phyloP scores from a whole-genome alignment of 1,139 yeast species.

The Hanseniaspora gamundiae region DNA sequence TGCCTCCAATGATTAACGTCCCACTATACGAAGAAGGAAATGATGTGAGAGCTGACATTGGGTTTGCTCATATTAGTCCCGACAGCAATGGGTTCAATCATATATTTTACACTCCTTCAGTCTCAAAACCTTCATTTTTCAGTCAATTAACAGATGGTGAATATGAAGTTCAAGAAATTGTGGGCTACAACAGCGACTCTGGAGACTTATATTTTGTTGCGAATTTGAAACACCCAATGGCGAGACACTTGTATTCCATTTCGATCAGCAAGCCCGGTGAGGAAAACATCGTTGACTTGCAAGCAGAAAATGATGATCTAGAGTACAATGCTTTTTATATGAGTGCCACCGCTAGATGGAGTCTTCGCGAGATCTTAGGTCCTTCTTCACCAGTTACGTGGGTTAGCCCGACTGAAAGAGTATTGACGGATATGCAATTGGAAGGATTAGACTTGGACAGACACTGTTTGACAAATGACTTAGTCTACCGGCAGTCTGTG shows the following conservation, averaged over 20 bases:
- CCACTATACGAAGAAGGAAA: slow-evolving; percentile 12
- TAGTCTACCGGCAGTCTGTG: slow-evolving; percentile 8
- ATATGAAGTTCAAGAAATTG: slow-evolving; percentile 58
- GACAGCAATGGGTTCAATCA: slow-evolving; percentile 49
- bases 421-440: background rate
- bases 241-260: slow-evolving; percentile 45
- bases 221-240: slow-evolving; percentile 42
- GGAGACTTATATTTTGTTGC: slow-evolving; percentile 51
- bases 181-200: slow-evolving; percentile 41
- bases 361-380: slow-evolving; percentile 17
- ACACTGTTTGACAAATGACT: slow-evolving; percentile 1
- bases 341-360: slow-evolving; percentile 22
- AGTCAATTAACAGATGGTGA: slow-evolving; percentile 41
- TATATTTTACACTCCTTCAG: slow-evolving; percentile 49
- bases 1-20: slow-evolving; percentile 18
- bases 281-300: slow-evolving; percentile 11
- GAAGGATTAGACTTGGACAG: slow-evolving; percentile 5
- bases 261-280: slow-evolving; percentile 16
- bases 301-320: slow-evolving; percentile 13
- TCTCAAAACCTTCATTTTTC: slow-evolving; percentile 4
- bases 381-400: slow-evolving; percentile 17
- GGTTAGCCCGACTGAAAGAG: slow-evolving; percentile 16
- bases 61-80: slow-evolving; percentile 69
- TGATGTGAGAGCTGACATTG: slow-evolving; percentile 42
- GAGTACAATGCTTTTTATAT: slow-evolving; percentile 18